Base-by-base conservation (phyloP, 2,329 filamentous ascomycete genomes). In the Diaporthe velutina region DNA sequence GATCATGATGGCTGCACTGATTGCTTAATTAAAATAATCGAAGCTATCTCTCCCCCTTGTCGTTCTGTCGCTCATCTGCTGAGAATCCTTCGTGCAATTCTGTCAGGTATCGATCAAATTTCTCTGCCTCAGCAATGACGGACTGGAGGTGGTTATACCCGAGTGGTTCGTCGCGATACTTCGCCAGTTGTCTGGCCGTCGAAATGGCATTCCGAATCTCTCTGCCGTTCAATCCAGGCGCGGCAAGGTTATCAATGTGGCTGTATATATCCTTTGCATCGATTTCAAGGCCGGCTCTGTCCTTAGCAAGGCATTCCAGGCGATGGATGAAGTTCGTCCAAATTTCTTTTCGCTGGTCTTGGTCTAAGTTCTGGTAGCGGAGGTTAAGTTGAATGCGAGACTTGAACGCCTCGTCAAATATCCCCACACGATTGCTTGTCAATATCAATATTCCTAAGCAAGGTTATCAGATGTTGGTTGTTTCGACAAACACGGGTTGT, bases 391-490 rank as follows among this genome's bases (percentile, higher is more conserved):
- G 54, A 19, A 57, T 57, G 1, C 54, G 54, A 12, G 54, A 57
- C 30, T 57, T 57, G 54, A 57, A 57, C 2, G 54, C 54, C 30
- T 33, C 28, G 54, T 57, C 54, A 5, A 57, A 57, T 22, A 57
- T 57, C 5, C 54, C 54, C 54, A 57, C 54, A 33, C 54, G 54
- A n/a, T 57, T 57, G 54, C 54, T 57, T 35, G 54, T 57, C 30
- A 57, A n/a, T n/a, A 57, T 57, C 3, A 57, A 35, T 33, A 57
- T 57, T 2, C 54, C 54, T 57, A 2, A 15, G 6, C 7, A 2
- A 19, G 19, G 2, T 35, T n/a, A 6, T 57, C 2, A 57, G 19
- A 35, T 6, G 0, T 57, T 13, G 9, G 5, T 3, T 10, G 7
- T 3, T n/a, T 48, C 8, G 8, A 48, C 8, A 8, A 48, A 4